These are phyloP conservation scores for Syzygium grande DNA, from an alignment of 345 rosid species.

Conservation along the genomic window DNA sequence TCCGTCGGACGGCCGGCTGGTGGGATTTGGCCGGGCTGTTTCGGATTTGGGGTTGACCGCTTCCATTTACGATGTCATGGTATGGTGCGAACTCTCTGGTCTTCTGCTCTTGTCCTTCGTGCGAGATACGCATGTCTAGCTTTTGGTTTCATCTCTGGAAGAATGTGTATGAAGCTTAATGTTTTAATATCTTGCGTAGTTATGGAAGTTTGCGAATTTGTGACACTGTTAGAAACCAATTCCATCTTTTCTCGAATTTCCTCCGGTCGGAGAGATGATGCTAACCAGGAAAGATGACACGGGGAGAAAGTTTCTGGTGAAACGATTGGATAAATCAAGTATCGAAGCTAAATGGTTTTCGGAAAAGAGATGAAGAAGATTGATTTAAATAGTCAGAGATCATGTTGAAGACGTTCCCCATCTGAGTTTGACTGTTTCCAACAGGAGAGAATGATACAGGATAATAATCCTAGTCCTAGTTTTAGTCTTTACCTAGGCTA, in stretches of 20 bases:
- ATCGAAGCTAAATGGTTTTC: neutral
- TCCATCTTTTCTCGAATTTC: neutral
- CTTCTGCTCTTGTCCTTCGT: neutral
- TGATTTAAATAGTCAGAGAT: neutral
- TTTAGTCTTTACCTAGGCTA: neutral
- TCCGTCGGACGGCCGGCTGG: conserved; percentile 48
- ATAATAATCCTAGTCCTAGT: neutral
- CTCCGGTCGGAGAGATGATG: neutral
- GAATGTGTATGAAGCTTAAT: neutral
- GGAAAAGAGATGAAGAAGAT: neutral
- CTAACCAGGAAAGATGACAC: neutral
- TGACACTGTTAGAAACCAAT: neutral
- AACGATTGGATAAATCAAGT: neutral
- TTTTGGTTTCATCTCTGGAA: neutral
- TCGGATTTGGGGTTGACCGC: conserved; percentile 83
- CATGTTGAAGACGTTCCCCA: neutral
- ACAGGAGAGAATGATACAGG: neutral
- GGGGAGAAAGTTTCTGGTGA: neutral
- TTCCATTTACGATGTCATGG: conserved; percentile 77
- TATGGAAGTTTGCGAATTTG: neutral
- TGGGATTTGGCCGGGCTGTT: conserved; percentile 85
- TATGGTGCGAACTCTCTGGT: neutral
- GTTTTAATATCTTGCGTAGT: neutral
- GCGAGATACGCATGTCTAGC: neutral
- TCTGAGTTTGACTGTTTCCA: neutral